phyloP scores from a whole-genome alignment of 192 early-diverging fungal species.

The Linnemannia zychae region DNA sequence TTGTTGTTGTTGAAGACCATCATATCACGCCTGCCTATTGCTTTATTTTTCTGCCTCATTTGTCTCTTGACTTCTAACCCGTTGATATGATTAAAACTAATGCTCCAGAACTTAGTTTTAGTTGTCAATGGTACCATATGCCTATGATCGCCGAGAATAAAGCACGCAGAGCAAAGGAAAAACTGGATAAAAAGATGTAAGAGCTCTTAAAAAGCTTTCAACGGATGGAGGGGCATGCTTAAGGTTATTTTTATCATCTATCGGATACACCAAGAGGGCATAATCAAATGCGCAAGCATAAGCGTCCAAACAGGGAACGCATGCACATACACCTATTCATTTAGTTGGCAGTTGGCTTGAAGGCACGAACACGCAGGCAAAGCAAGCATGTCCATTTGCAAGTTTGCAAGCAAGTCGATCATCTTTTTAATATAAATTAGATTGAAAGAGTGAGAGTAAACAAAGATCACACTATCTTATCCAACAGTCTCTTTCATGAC shows the following conservation, averaged over 20 bases:
- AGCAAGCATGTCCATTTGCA: neutral
- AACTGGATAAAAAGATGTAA: neutral
- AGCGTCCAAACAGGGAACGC: neutral
- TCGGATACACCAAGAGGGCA: neutral
- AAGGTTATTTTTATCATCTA: conserved; percentile 4
- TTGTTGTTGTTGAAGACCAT: no score
- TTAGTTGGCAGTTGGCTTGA: no score
- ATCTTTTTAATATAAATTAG: neutral
- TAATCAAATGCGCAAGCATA: conserved; percentile 5
- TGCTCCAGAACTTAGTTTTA: neutral
- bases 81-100: neutral
- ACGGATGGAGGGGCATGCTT: neutral
- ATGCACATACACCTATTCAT: neutral
- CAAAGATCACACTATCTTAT: neutral
- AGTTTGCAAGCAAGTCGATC: neutral
- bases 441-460: neutral
- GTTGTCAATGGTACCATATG: neutral
- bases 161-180: neutral
- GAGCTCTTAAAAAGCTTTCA: neutral
- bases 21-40: no score
- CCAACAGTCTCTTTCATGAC: neutral
- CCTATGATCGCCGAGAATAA: neutral
- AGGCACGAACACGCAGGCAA: neutral
- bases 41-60: no score
- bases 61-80: conserved; percentile 1